Percentiles rank a stretch among this genome's conserved stretches.
phyloP scores from a whole-genome alignment of 164 flowering plant genomes.

The Cinnamomum micranthum region DNA sequence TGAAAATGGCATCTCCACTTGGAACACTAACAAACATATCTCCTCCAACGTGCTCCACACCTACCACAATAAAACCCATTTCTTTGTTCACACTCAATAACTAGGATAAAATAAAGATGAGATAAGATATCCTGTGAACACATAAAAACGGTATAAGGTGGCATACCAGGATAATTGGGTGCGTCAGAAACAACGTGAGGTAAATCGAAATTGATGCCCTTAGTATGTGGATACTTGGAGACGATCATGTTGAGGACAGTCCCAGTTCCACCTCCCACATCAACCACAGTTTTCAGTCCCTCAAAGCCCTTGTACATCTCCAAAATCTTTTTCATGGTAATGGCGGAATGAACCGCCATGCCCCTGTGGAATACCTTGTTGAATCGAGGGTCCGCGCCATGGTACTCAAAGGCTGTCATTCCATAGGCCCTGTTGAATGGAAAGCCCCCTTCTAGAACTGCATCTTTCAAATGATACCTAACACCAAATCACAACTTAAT shows the following conservation, averaged over 20 bases:
- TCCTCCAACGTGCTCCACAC: slow-evolving; percentile 30
- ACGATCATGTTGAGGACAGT: slow-evolving; percentile 23
- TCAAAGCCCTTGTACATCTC: slow-evolving; percentile 30
- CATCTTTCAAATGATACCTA: slow-evolving; percentile 31
- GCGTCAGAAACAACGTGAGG: slow-evolving; percentile 20
- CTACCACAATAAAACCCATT: slow-evolving; percentile 4
- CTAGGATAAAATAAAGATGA: neutral
- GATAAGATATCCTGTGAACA: neutral
- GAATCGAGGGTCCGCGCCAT: slow-evolving; percentile 17
- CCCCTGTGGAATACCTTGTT: slow-evolving; percentile 13
- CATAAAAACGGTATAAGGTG: neutral
- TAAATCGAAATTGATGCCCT: slow-evolving; percentile 34
- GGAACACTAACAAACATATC: slow-evolving; percentile 33
- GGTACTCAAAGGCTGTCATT: slow-evolving; percentile 18
- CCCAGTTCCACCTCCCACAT: slow-evolving; percentile 38
- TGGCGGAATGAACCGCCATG: slow-evolving; percentile 12
- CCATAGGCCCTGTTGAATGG: slow-evolving; percentile 37
- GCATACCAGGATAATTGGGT: slow-evolving; percentile 19
- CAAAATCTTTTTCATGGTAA: slow-evolving; percentile 21
- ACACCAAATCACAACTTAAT: neutral
- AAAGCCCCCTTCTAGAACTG: slow-evolving; percentile 35
- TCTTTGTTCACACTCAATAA: neutral
- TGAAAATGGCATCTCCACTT: slow-evolving; percentile 33
- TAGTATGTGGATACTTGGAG: slow-evolving; percentile 30
- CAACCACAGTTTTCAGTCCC: slow-evolving; percentile 23